Evolutionary conservation across 2,329 filamentous ascomycete species (phyloP), one percentile per base, ranked within the genome.

Genomic region (Pseudocercospora ulei): DNA sequence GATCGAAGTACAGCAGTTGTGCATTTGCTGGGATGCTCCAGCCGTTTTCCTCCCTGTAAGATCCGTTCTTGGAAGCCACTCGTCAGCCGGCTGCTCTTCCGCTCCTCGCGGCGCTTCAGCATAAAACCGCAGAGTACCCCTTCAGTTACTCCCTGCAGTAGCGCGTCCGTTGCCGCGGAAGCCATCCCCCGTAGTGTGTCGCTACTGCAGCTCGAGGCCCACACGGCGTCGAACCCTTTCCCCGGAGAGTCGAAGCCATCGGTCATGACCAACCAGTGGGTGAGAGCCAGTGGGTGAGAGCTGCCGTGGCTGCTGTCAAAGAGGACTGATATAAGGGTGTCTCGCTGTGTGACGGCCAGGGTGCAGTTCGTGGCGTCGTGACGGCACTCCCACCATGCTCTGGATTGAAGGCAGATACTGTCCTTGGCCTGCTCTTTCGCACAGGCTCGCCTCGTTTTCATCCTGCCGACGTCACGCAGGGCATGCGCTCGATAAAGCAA

Each of bases 1-100:
- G 45, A 41, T 48, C 39, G 41, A 41, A 37, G 34, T 16, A 35
- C 36, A 41, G 43, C 42, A 37, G n/a, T n/a, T n/a, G n/a, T n/a
- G n/a, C n/a, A n/a, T n/a, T n/a, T 40, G 42, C 41, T 39, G 35
- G 46, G 39, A 38, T 43, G 36, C 33, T 27, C 16, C 16, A 28
- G 38, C 41, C 45, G 42, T 39, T 39, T 35, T 36, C 41, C 28
- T 19, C 13, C 23, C 41, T 24, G 11, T 2, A n/a, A 23, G 18
- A 23, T 7, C 7, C 25, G 33, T 16, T 3, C 11, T 16, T 8
- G 11, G 12, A 14, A 11, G 13, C 23, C 34, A 18, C 16, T 19
- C 22, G 23, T 26, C 8, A 18, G 3, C 3, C 9, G 5, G 12
- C n/a, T 18, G 14, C 24, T 20, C 18, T 13, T 12, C 23, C 18